Percentiles rank a stretch among this genome's conserved stretches.
phyloP scores from a whole-genome alignment of 164 flowering plant genomes.

The Chloranthus sessilifolius region DNA sequence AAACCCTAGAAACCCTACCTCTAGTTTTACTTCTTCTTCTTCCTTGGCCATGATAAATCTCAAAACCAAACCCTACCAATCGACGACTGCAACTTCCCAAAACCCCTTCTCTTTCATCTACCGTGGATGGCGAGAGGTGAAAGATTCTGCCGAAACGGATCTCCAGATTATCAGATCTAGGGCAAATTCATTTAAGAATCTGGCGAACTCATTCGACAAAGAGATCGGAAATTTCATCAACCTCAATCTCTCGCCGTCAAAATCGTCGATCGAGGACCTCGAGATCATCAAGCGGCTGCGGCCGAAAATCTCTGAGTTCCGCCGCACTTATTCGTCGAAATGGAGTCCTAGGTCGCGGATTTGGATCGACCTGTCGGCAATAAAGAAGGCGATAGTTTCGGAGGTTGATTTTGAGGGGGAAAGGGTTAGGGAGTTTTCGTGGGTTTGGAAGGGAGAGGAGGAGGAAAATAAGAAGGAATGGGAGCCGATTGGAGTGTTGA shows the following conservation, averaged over 20 bases:
- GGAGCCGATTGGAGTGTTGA: constrained; percentile 61
- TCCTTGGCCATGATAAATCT: constrained; percentile 18
- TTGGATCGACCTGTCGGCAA: constrained; percentile 57
- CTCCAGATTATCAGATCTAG: constrained; percentile 50
- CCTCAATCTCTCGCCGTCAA: constrained; percentile 31
- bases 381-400: constrained; percentile 48
- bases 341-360: constrained; percentile 56
- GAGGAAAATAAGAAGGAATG: constrained; percentile 35
- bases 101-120: constrained; percentile 48
- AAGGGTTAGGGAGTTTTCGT: constrained; percentile 22
- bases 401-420: constrained; percentile 37
- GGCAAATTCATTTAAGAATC: constrained; percentile 57
- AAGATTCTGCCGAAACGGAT: constrained; percentile 67
- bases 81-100: constrained; percentile 22
- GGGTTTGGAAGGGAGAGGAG: constrained; percentile 26
- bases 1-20: too few relatives aligned
- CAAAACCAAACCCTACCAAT: constrained; percentile 14
- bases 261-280: constrained; percentile 36
- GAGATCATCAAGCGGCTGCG: constrained; percentile 59
- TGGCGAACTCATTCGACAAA: constrained; percentile 58
- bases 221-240: constrained; percentile 63
- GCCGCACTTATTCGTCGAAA: constrained; percentile 59
- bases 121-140: constrained; percentile 62
- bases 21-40: too few relatives aligned
- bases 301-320: constrained; percentile 68